A percentile compares a stretch with the other conserved stretches of the same genome.
These are phyloP conservation scores for Penicillium samsonianum DNA, from an alignment of 495 filamentous ascomycete genomes.

Conservation along the genomic window DNA sequence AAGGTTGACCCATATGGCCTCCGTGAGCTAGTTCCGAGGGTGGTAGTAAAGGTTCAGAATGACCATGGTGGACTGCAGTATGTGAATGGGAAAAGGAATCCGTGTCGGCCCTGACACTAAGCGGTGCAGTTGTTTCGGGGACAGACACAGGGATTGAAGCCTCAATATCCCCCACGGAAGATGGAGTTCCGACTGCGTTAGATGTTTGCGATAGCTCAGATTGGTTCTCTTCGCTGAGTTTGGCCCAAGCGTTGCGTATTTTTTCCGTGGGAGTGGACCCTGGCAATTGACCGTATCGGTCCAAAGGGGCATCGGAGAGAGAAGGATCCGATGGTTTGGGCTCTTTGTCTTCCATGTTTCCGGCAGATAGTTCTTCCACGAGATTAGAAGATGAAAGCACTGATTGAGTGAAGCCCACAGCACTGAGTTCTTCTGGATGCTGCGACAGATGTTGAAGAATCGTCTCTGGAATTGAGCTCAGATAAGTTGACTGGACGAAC, in stretches of 20 bases:
- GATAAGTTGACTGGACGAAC: background rate
- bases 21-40: slow-evolving; percentile 19
- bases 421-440: background rate
- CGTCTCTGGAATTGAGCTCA: slow-evolving; percentile 12
- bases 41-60: slow-evolving; percentile 27
- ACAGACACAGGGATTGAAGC: slow-evolving; percentile 28
- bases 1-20: slow-evolving; percentile 10
- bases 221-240: slow-evolving; percentile 20
- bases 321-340: slow-evolving; percentile 12
- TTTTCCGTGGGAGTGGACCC: slow-evolving; percentile 37
- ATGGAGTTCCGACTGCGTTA: slow-evolving; percentile 39
- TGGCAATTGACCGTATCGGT: slow-evolving; percentile 33
- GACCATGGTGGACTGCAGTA: slow-evolving; percentile 25
- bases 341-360: slow-evolving; percentile 23
- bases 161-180: slow-evolving; percentile 47
- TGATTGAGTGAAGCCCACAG: background rate
- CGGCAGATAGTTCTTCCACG: background rate
- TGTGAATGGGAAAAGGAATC: slow-evolving; percentile 26
- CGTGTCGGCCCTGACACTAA: slow-evolving; percentile 41
- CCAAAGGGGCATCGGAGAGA: slow-evolving; percentile 20
- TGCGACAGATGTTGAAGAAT: background rate
- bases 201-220: slow-evolving; percentile 11
- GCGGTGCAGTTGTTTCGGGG: slow-evolving; percentile 37
- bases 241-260: slow-evolving; percentile 32
- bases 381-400: background rate